Evolutionary conservation across 2,329 filamentous ascomycete genomes (phyloP), one percentile per base, ranked within the genome.

Genomic region (Exserohilum rostratum): DNA sequence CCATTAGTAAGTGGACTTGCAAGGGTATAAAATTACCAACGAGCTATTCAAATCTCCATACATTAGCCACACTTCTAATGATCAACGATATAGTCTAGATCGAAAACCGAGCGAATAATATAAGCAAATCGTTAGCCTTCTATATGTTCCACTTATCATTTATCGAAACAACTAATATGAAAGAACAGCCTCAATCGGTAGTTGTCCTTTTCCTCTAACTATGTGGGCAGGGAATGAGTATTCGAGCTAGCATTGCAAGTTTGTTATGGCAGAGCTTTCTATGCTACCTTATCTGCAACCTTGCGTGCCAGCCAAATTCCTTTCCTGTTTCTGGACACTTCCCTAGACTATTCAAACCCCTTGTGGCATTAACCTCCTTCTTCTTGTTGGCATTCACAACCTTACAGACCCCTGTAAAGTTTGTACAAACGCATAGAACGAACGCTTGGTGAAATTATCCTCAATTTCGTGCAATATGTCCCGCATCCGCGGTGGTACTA

Each of bases 401-500:
- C n/a, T 35, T 39, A 15, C 25, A 27, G 3, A 27, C 15, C 31
- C 37, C 12, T 47, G 38, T 17, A 27, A 22, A 27, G 29, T 27
- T 48, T 20, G 34, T 5, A 13, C 17, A 37, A n/a, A 31, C 25
- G 40, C n/a, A 48, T 27, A 38, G 30, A 34, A 33, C n/a, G 17
- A 37, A 30, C 13, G 29, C 43, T 46, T 18, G 22, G 49, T 45
- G 33, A 29, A 30, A 34, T 46, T 29, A 45, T 11, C 27, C 50
- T 39, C 35, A 46, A 49, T 30, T 46, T 22, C 33, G 48, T 58
- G 46, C 47, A 35, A 45, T 50, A 33, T 42, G 20, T 61, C 54
- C 61, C 61, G 58, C 37, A 17, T 62, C 60, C 60, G 55, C 60
- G 62, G 64, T 64, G 25, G 27, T 34, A 62, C 61, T 15, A 43